Conservation (phyloP, 306 rosid genomes). For the Gillenia trifoliata region DNA sequence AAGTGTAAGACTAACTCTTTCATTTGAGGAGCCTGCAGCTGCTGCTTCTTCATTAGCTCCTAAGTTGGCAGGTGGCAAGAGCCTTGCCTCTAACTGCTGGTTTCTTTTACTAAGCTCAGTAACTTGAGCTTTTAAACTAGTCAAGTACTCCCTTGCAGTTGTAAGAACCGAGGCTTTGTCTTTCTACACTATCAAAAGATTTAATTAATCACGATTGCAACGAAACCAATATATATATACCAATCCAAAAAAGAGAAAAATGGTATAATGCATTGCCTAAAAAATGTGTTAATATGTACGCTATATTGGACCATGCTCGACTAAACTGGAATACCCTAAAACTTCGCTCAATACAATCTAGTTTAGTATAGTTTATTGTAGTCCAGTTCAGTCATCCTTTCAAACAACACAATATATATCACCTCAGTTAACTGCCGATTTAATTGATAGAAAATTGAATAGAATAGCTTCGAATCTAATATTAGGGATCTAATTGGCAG, state of each 20-base stretch:
- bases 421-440: too few species aligned
- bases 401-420: background rate
- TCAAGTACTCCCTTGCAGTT: slow-evolving; percentile 60
- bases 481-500: too few species aligned
- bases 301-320: background rate
- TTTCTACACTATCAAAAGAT: slow-evolving; percentile 36
- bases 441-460: too few species aligned
- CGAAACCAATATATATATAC: background rate
- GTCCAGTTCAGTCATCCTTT: background rate
- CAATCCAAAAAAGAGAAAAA: background rate
- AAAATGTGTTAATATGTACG: background rate
- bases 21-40: slow-evolving; percentile 9
- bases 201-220: background rate
- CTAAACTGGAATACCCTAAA: background rate
- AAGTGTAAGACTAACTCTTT: slow-evolving; percentile 42
- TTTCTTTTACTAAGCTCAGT: slow-evolving; percentile 50
- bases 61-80: slow-evolving; percentile 4
- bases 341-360: background rate
- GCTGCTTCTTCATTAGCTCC: slow-evolving; percentile 17
- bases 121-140: slow-evolving; percentile 43
- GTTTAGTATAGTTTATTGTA: background rate
- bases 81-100: slow-evolving; percentile 37
- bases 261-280: background rate
- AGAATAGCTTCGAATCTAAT: too few species aligned
- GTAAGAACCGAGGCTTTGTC: slow-evolving; percentile 75